Percentiles rank a stretch among this genome's conserved stretches.
These are phyloP conservation scores for Diaporthe humulicola DNA, from an alignment of 2,329 filamentous ascomycete genomes.

Conservation along the genomic window DNA sequence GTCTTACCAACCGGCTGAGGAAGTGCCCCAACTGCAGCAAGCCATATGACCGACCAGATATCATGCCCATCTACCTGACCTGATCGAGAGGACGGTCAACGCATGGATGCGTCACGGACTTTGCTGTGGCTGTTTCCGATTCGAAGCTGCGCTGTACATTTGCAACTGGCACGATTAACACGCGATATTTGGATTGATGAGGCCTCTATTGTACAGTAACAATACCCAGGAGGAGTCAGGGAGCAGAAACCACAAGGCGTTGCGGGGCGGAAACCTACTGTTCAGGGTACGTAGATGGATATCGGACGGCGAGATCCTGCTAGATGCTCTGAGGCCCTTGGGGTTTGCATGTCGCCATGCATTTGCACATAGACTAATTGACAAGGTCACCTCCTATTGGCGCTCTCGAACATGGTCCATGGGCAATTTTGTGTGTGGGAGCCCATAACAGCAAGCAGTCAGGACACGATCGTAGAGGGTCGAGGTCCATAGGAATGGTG, in stretches of 20 bases:
- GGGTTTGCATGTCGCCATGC: constrained; percentile 26
- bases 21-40: constrained; percentile 96
- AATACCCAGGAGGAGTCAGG: constrained; percentile 32
- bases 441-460: neutral
- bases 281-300: constrained; percentile 33
- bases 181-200: constrained; percentile 27
- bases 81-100: neutral
- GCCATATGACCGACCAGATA: constrained; percentile 90
- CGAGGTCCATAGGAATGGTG: neutral
- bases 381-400: constrained; percentile 1
- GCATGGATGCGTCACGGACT: neutral
- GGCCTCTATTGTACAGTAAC: constrained; percentile 27
- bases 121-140: constrained; percentile 13
- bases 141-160: constrained; percentile 16
- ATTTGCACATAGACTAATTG: constrained; percentile 40
- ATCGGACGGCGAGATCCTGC: constrained; percentile 24
- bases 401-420: neutral
- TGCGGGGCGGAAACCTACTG: constrained; percentile 28
- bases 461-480: neutral
- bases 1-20: constrained; percentile 88
- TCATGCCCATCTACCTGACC: constrained; percentile 76
- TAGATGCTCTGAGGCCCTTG: constrained; percentile 20
- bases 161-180: constrained; percentile 5
- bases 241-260: constrained; percentile 35
- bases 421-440: neutral